These are phyloP conservation scores for Lactarius akahatsu DNA, from an alignment of 768 basidiomycete species.

Conservation along the genomic window DNA sequence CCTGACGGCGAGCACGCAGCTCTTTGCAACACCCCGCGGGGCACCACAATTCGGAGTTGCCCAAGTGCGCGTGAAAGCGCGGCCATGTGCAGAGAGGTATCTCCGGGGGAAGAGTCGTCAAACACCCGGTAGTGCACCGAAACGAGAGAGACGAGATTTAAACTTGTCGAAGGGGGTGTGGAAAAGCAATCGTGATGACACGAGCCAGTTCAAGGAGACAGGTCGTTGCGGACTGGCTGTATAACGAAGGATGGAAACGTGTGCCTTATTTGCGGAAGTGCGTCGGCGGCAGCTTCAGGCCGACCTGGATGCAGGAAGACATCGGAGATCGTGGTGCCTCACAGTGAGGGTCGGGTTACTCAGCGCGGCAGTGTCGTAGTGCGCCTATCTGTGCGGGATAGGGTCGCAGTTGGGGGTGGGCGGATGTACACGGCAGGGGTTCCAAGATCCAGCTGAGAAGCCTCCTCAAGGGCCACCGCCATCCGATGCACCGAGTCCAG, in stretches of 20 bases:
- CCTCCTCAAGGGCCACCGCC: conserved; percentile 6
- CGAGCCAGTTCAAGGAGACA: conserved; percentile 22
- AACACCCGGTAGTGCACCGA: conserved; percentile 1
- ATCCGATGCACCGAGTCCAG: conserved; percentile 21
- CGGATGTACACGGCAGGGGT: conserved; percentile 9
- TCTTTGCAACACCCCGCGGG: conserved; percentile 27
- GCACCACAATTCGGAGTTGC: conserved; percentile 15
- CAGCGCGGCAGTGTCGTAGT: conserved; percentile 15
- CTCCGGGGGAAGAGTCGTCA: conserved; percentile 2
- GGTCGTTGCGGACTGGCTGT: conserved; percentile 19
- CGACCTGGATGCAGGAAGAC: background rate
- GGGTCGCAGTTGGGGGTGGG: conserved; percentile 26
- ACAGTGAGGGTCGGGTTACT: conserved; percentile 17
- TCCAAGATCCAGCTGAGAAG: background rate
- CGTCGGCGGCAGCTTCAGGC: conserved; percentile 21
- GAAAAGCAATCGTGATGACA: conserved; percentile 11
- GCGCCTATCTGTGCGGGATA: conserved; percentile 25
- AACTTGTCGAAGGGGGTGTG: conserved; percentile 8
- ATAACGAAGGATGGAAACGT: conserved; percentile 3
- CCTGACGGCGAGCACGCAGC: conserved; percentile 24
- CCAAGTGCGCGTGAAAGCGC: conserved; percentile 14
- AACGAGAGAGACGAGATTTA: background rate
- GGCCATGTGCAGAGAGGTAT: conserved; percentile 12
- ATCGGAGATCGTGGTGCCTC: conserved; percentile 12
- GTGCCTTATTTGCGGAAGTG: conserved; percentile 15